phyloP scores from a whole-genome alignment of 495 filamentous ascomycete species.

The Tuber calosporum region DNA sequence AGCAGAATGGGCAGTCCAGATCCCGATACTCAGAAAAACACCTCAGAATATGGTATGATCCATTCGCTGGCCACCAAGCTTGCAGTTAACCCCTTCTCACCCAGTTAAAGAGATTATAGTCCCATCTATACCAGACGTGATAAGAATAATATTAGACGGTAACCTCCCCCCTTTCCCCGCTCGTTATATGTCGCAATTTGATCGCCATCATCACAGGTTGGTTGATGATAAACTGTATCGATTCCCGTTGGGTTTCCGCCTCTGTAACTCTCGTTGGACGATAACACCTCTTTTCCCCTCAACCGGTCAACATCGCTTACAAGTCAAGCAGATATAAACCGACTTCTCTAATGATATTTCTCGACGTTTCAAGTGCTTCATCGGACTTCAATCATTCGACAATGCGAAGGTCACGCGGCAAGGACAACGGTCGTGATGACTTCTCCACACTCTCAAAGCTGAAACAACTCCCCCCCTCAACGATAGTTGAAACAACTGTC shows the following conservation, averaged over 20 bases:
- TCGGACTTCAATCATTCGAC: background rate
- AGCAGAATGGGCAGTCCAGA: background rate
- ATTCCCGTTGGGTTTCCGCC: background rate
- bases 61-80: background rate
- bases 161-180: background rate
- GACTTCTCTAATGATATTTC: background rate
- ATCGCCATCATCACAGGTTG: background rate
- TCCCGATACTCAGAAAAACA: slow-evolving; percentile 5
- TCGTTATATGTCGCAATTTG: background rate
- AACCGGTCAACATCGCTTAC: background rate
- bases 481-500: background rate
- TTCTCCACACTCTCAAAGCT: background rate
- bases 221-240: background rate
- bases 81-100: background rate
- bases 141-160: background rate
- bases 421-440: background rate
- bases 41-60: background rate
- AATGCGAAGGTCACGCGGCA: background rate
- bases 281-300: background rate
- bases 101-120: background rate
- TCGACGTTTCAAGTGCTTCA: background rate
- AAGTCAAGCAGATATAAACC: background rate
- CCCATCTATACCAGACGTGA: background rate
- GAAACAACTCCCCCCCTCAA: background rate
- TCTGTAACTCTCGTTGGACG: background rate